A percentile compares a stretch with the other conserved stretches of the same genome.
Evolutionary conservation across 2,329 filamentous ascomycete species (phyloP).

Genomic region (Aspergillus terreus): DNA sequence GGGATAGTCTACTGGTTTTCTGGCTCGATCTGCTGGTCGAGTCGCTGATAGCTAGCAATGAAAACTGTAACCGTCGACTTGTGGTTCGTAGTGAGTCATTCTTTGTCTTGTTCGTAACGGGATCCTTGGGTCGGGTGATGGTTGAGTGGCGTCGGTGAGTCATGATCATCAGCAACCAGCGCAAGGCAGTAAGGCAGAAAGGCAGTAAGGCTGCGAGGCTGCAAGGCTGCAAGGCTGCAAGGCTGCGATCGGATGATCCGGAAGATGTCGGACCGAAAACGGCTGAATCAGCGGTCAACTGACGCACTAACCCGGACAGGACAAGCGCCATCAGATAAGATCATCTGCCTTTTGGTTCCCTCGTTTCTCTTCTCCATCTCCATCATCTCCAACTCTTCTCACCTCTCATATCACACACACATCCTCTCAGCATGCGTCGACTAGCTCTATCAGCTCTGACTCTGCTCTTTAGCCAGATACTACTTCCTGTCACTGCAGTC

Average conservation of each 20-base stretch:
- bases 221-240: neutral
- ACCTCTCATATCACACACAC: neutral
- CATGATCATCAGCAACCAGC: neutral
- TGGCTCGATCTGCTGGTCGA: neutral
- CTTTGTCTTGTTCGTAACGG: neutral
- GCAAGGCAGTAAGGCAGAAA: neutral
- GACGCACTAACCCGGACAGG: neutral
- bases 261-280: neutral
- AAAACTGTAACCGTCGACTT: neutral
- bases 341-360: constrained; percentile 14
- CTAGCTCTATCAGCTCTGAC: constrained; percentile 7
- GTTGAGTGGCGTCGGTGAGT: neutral
- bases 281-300: neutral
- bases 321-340: constrained; percentile 35
- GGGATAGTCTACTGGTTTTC: neutral
- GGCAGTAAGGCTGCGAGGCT: neutral
- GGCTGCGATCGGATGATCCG: neutral
- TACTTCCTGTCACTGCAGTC: constrained; percentile 9
- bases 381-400: neutral
- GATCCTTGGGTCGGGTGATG: neutral
- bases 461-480: constrained; percentile 3
- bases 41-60: neutral
- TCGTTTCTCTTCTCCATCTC: constrained; percentile 1
- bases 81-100: no score
- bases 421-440: constrained; percentile 6